Evolutionary conservation across 2,329 filamentous ascomycete species (phyloP), one percentile per base, ranked within the genome.

Genomic region (Fusarium sp.): DNA sequence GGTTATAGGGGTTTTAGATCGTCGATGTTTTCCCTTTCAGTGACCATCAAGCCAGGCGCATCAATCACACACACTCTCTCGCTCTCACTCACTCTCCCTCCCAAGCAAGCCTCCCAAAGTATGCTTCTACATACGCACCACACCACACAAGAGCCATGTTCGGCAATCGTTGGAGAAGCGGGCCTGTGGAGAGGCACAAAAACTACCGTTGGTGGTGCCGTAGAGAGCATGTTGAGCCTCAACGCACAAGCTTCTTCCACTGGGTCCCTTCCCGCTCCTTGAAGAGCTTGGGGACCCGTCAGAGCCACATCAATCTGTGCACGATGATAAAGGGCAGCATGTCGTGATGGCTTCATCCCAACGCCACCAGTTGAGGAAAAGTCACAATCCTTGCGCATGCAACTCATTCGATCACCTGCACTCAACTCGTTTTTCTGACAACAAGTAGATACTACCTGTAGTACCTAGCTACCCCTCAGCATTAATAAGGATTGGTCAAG

Each of bases 101-200:
- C n/a, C n/a, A n/a, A n/a, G n/a, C n/a, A n/a, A n/a, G n/a, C 25
- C 25, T 25, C 36, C 10, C 29, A 35, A 18, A 60, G n/a, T 31
- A 60, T 41, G 39, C 54, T 62, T 58, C 52, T 25, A 58, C 57
- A 40, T 25, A 58, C 57, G 42, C 53, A 59, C 61, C 58, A 66
- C 68, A 62, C 55, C 62, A 63, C 53, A 63, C 59, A 46, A 72
- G 57, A 59, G 60, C 62, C 70, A 66, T 72, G 70, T 66, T 71
- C 72, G 72, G 72, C 72, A 74, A 72, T 74, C 72, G 72, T 73
- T 74, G 66, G 69, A 74, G 72, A 74, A 74, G 72, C 72, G 72
- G 72, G 72, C 71, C 72, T 72, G 55, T 70, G 71, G 71, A 62
- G 60, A 69, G 59, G 50, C 50, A 58, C 40, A 63, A 73, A 73